Percentiles rank a stretch among this genome's conserved stretches.
These are phyloP conservation scores for Hemerocallis citrina DNA, from an alignment of 106 monocot species.

Conservation along the genomic window DNA sequence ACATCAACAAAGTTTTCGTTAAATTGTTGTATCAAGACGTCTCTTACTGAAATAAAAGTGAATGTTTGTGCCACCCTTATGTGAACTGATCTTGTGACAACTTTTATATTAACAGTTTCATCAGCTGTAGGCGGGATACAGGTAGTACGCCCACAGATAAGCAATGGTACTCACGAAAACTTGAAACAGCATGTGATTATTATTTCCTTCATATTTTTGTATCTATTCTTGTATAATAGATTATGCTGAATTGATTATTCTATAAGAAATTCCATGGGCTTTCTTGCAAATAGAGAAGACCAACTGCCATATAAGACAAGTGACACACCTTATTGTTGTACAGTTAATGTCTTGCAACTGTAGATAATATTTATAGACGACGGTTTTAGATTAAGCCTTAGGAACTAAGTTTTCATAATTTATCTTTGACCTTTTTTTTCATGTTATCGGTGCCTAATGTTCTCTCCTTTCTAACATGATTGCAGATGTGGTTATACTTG, in stretches of 20 bases:
- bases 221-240: not conserved
- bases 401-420: not conserved
- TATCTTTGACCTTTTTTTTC: not conserved
- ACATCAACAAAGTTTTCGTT: too few species aligned
- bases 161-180: conserved; percentile 25
- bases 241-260: too few species aligned
- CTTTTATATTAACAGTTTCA: conserved; percentile 37
- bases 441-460: not conserved
- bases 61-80: not conserved
- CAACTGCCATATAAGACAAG: too few species aligned
- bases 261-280: too few species aligned
- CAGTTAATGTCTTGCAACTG: too few species aligned
- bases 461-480: not conserved
- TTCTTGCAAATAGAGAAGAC: too few species aligned
- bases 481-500: conserved; percentile 48
- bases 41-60: not conserved
- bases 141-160: conserved; percentile 42
- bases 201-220: not conserved
- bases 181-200: not conserved
- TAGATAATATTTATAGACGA: too few species aligned
- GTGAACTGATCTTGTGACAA: not conserved
- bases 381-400: not conserved
- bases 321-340: too few species aligned
- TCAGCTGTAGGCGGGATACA: conserved; percentile 64
- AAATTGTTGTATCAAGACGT: not conserved